Percentiles rank a stretch among this genome's conserved stretches.
Conservation (phyloP, 352 stramenopile species). For the Globisporangium middletonii region DNA sequence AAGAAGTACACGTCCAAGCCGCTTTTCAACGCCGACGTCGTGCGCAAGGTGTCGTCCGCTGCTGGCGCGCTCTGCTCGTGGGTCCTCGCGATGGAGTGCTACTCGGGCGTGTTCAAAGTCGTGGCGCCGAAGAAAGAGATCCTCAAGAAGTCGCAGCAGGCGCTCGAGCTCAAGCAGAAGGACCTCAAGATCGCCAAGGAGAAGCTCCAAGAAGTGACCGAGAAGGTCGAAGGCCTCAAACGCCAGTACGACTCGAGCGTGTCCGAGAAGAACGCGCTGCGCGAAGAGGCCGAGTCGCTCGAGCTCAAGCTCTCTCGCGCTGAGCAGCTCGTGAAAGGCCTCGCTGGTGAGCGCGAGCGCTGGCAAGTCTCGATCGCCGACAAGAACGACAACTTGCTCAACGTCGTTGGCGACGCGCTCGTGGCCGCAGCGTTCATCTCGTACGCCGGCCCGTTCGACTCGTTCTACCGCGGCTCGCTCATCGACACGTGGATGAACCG, state of each 20-base stretch:
- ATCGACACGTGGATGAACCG: slow-evolving; percentile 88
- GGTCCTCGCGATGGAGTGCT: slow-evolving; percentile 91
- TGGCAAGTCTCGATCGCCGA: slow-evolving; percentile 90
- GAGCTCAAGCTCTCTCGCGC: slow-evolving; percentile 91
- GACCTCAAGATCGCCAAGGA: slow-evolving; percentile 86
- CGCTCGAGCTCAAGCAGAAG: slow-evolving; percentile 83
- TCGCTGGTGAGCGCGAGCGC: slow-evolving; percentile 91
- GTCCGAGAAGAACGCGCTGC: slow-evolving; percentile 91
- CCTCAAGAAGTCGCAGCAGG: slow-evolving; percentile 82
- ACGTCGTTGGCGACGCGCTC: slow-evolving; percentile 90
- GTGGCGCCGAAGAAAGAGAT: slow-evolving; percentile 89
- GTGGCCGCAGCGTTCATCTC: slow-evolving; percentile 93
- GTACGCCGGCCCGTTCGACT: slow-evolving; percentile 94
- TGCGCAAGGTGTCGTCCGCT: slow-evolving; percentile 86
- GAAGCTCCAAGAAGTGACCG: slow-evolving; percentile 87
- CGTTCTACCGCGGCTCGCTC: slow-evolving; percentile 81
- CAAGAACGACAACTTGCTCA: slow-evolving; percentile 85
- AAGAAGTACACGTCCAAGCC: slow-evolving; percentile 92
- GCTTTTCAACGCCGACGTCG: slow-evolving; percentile 83
- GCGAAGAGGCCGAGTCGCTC: slow-evolving; percentile 89
- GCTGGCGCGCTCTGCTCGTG: slow-evolving; percentile 88
- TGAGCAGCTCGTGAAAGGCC: slow-evolving; percentile 91
- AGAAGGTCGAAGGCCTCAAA: slow-evolving; percentile 90
- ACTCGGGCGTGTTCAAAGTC: slow-evolving; percentile 82
- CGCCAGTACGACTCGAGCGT: slow-evolving; percentile 90